A percentile compares a stretch with the other conserved stretches of the same genome.
These are phyloP conservation scores for Pseudozyma sp. DNA, from an alignment of 1,284 basidiomycete genomes.

Conservation along the genomic window DNA sequence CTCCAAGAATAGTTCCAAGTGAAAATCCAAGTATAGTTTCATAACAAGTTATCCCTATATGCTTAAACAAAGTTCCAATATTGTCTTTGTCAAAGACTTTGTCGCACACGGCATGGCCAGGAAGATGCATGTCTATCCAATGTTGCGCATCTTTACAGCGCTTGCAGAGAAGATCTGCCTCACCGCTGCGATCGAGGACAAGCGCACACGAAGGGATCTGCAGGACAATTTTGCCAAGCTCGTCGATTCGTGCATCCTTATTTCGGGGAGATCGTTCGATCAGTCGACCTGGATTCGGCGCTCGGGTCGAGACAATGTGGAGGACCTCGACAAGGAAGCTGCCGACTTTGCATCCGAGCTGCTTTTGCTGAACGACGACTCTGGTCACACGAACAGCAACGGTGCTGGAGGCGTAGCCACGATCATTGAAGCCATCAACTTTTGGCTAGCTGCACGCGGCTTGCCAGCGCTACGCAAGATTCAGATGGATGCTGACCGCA, in stretches of 20 bases:
- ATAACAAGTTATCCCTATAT: too few relatives aligned
- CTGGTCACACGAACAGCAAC: conserved; percentile 1
- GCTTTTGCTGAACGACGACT: conserved; percentile 11
- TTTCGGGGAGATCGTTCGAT: conserved; percentile 81
- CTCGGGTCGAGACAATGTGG: conserved; percentile 74
- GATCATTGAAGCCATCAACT: conserved; percentile 73
- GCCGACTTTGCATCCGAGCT: conserved; percentile 31
- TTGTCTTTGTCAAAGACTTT: conserved; percentile 84
- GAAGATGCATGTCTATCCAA: conserved; percentile 76
- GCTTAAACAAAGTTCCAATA: too few relatives aligned
- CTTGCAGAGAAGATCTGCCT: conserved; percentile 86
- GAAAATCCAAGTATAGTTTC: too few relatives aligned
- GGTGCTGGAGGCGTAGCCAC: conserved; percentile 1
- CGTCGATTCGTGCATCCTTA: conserved; percentile 81
- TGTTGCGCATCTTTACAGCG: conserved; percentile 83
- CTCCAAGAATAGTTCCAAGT: too few relatives aligned
- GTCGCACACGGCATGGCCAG: conserved; percentile 69
- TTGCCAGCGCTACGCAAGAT: conserved; percentile 84
- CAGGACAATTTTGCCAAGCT: conserved; percentile 91
- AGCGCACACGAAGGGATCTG: conserved; percentile 86
- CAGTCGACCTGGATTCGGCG: conserved; percentile 83
- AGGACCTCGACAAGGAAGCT: conserved; percentile 37
- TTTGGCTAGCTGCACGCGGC: conserved; percentile 78
- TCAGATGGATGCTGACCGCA: conserved; percentile 85
- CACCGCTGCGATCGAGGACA: conserved; percentile 86